A percentile compares a stretch with the other conserved stretches of the same genome.
Evolutionary conservation across 768 basidiomycete genomes (phyloP).

Genomic region (Pleurotus eryngii): DNA sequence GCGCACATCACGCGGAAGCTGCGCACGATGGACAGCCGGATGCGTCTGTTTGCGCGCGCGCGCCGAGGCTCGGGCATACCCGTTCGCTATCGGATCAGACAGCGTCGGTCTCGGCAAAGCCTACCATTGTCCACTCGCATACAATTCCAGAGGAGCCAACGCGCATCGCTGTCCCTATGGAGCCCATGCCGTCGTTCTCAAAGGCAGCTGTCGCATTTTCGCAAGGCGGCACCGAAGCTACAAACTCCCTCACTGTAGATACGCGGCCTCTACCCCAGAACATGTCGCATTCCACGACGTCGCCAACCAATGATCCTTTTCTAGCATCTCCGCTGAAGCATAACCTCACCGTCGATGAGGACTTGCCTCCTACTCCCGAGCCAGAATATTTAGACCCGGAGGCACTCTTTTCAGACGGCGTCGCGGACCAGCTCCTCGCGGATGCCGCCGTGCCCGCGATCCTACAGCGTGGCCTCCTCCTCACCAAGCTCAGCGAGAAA

Average conservation of each 20-base stretch:
- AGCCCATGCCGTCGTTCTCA: constrained; percentile 1
- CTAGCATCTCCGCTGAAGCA: not conserved
- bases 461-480: constrained; percentile 3
- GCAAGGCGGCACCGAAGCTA: not conserved
- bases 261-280: not conserved
- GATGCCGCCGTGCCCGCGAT: not conserved
- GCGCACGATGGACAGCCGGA: too few relatives aligned
- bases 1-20: too few relatives aligned
- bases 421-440: constrained; percentile 1
- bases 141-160: not conserved
- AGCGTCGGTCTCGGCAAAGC: not conserved
- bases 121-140: not conserved
- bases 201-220: not conserved
- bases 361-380: too few relatives aligned
- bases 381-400: not conserved
- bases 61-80: not conserved
- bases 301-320: not conserved
- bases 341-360: not conserved
- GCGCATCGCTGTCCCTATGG: not conserved
- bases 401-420: not conserved
- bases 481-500: constrained; percentile 4
- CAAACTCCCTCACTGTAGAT: not conserved
- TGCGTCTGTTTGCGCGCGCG: not conserved
- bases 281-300: not conserved
- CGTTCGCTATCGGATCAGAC: not conserved